These are phyloP conservation scores for Cunninghamia lanceolata DNA, from an alignment of 75 land plant genomes.

Conservation along the genomic window DNA sequence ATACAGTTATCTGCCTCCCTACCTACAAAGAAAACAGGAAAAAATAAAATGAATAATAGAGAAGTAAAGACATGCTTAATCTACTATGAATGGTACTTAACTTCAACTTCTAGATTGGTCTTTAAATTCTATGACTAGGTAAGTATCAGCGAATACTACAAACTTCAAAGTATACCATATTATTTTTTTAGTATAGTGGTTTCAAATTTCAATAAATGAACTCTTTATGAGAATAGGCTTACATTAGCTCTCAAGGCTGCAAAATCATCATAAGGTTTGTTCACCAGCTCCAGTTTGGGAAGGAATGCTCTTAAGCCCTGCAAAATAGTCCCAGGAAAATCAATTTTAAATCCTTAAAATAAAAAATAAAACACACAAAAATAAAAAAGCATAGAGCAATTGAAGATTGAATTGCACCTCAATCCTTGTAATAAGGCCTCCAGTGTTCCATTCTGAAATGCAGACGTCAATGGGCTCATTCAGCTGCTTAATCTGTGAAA, in stretches of 20 bases:
- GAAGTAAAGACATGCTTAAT: not conserved
- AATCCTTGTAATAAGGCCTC: slow-evolving; percentile 75
- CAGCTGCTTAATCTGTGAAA: slow-evolving; percentile 61
- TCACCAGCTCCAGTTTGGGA: slow-evolving; percentile 69
- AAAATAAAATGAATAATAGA: slow-evolving; percentile 2
- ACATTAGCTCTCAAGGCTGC: slow-evolving; percentile 64
- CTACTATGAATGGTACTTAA: not conserved
- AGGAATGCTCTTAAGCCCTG: slow-evolving; percentile 89
- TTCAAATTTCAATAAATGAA: slow-evolving; percentile 2
- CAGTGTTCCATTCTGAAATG: slow-evolving; percentile 72
- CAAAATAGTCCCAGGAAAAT: slow-evolving; percentile 10
- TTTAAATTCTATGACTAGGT: not conserved
- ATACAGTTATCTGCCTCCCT: slow-evolving; percentile 55
- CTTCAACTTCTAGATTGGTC: not conserved
- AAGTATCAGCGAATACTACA: not conserved
- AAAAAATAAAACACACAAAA: not conserved
- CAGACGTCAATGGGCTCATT: slow-evolving; percentile 67
- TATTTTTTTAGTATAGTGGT: not conserved
- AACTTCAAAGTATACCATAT: not conserved
- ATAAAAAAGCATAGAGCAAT: not conserved
- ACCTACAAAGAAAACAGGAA: slow-evolving; percentile 42
- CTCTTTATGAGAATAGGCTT: slow-evolving; percentile 7
- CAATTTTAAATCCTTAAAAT: not conserved
- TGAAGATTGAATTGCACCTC: slow-evolving; percentile 41
- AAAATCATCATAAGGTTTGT: slow-evolving; percentile 36